phyloP scores from a whole-genome alignment of 257 asterid genomes.

The Fraxinus quadrangulata region DNA sequence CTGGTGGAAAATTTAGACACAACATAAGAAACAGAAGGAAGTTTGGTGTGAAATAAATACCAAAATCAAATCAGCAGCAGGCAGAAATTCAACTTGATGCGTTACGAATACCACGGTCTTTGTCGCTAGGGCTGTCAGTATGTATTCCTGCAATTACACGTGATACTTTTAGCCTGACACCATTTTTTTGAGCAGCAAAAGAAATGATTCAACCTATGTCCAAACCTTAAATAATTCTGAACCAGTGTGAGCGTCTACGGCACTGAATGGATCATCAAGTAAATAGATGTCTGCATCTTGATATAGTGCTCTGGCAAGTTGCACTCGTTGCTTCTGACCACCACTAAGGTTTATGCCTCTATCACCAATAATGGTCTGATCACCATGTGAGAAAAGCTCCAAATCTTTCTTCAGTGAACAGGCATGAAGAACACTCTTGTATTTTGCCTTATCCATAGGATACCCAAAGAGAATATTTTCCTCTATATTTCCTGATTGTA shows the following conservation, averaged over 20 bases:
- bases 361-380: constrained; percentile 97
- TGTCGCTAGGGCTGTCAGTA: constrained; percentile 78
- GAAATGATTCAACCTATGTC: neutral
- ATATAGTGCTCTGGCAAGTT: constrained; percentile 95
- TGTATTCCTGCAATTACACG: constrained; percentile 76
- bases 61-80: constrained; percentile 93
- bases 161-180: constrained; percentile 30
- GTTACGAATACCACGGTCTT: constrained; percentile 91
- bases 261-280: constrained; percentile 98
- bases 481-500: constrained; percentile 94
- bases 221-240: constrained; percentile 86
- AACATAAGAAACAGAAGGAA: neutral
- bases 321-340: constrained; percentile 97
- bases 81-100: constrained; percentile 97
- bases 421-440: constrained; percentile 87
- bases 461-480: constrained; percentile 91
- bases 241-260: constrained; percentile 98
- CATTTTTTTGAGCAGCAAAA: constrained; percentile 12
- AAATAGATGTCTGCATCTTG: constrained; percentile 96
- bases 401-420: constrained; percentile 88
- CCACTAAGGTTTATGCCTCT: constrained; percentile 99
- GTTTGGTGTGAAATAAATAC: constrained; percentile 40
- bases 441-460: constrained; percentile 92
- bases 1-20: neutral
- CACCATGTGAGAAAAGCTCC: constrained; percentile 93